Evolutionary conservation across 2,329 filamentous ascomycete species (phyloP), one percentile per base, ranked within the genome.

Genomic region (Cordyceps militaris): DNA sequence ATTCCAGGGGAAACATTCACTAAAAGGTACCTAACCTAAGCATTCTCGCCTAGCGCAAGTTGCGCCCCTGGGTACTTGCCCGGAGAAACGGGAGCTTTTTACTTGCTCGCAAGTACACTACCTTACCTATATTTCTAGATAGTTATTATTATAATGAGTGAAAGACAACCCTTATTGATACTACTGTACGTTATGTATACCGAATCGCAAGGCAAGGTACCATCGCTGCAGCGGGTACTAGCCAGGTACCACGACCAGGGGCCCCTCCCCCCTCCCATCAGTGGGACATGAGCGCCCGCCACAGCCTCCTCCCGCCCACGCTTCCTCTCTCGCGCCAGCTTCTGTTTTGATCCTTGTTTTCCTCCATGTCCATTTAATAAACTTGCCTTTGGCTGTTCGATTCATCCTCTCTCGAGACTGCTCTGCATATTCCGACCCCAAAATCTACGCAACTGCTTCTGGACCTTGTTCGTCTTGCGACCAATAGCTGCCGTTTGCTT

Each of bases 341-440:
- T 50, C 30, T 58, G 57, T 58, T 58, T 54, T 58, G 50, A 58
- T 58, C 57, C 57, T 36, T 43, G 57, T 58, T 58, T 48, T 49
- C 30, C 44, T 36, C 28, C 50, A 49, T 43, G 36, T 36, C 14
- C 50, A 23, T 46, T 44, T 19, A 46, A 52, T 19, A 46, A 52
- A 44, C 47, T 23, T 24, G 28, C 46, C 47, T 19, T 7, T 30
- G 24, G 34, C 46, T 40, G 19, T n/a, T 57, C 38, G 40, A 28
- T 46, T 51, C 23, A 16, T 28, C 24, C 19, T 50, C 46, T 42
- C 36, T 49, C 47, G 34, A 11, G 21, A 50, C 2, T 6, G 23
- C 28, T 23, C 34, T 36, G 30, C n/a, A 6, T 23, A 50, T 34
- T 19, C 9, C 36, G 43, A 38, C 38, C 36, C 36, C 21, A 30